Evolutionary conservation across 345 rosid species (phyloP).

Genomic region (Orychophragmus violaceus): DNA sequence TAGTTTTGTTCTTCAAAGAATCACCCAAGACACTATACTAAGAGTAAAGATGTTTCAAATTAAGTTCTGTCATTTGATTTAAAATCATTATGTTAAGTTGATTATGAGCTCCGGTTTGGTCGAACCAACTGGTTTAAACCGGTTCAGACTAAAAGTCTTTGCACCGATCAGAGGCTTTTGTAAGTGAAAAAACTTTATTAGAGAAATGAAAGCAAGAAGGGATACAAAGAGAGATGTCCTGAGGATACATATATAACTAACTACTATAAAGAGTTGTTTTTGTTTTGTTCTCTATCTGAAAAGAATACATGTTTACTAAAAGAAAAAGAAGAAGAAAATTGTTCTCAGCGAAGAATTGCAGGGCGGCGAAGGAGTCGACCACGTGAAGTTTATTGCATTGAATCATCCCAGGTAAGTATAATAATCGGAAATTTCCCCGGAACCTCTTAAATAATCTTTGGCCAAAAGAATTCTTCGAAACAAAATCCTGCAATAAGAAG

Average conservation of each 20-base stretch:
- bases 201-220: neutral
- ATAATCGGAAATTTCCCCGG: neutral
- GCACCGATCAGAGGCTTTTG: neutral
- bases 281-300: constrained; percentile 8
- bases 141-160: neutral
- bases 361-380: constrained; percentile 3
- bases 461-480: constrained; percentile 27
- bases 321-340: neutral
- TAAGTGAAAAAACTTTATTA: neutral
- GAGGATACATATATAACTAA: constrained; percentile 9
- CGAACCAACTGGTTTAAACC: neutral
- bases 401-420: neutral
- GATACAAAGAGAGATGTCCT: neutral
- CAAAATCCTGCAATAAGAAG: constrained; percentile 18
- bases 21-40: neutral
- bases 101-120: constrained; percentile 15
- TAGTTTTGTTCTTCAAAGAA: neutral
- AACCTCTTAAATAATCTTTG: constrained; percentile 20
- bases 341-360: constrained; percentile 12
- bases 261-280: neutral
- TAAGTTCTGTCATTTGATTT: neutral
- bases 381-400: constrained; percentile 19
- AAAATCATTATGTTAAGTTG: constrained; percentile 1
- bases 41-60: neutral
- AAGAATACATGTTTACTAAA: constrained; percentile 25